These are phyloP conservation scores for Clonostachys rosea DNA, from an alignment of 2,329 filamentous ascomycete species.

Conservation along the genomic window DNA sequence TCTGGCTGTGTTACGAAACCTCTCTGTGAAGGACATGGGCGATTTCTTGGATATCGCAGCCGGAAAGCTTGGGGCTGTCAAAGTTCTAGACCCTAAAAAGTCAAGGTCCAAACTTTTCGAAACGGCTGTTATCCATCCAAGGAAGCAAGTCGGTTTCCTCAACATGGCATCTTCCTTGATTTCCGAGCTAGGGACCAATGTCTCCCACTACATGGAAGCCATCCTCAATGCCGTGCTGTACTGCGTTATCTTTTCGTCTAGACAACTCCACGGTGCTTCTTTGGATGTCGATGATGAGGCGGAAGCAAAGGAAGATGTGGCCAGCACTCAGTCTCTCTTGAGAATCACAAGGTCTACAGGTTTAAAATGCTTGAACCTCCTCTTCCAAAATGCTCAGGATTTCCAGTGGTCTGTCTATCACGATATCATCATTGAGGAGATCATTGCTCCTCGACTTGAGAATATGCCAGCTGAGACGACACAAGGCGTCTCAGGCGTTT, in stretches of 20 bases:
- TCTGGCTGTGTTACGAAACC: constrained; percentile 74
- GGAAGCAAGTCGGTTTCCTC: constrained; percentile 85
- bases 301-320: constrained; percentile 32
- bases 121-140: constrained; percentile 55
- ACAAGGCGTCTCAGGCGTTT: constrained; percentile 79
- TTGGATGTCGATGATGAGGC: constrained; percentile 21
- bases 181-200: constrained; percentile 72
- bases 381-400: constrained; percentile 69
- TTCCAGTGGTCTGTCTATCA: constrained; percentile 73
- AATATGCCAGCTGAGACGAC: constrained; percentile 81
- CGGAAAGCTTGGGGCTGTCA: constrained; percentile 60
- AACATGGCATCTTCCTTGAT: constrained; percentile 90
- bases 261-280: constrained; percentile 40
- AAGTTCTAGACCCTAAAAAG: constrained; percentile 46
- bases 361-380: constrained; percentile 75
- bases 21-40: constrained; percentile 70
- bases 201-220: constrained; percentile 61
- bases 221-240: constrained; percentile 77
- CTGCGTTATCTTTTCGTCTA: constrained; percentile 69
- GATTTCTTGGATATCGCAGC: constrained; percentile 80
- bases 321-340: constrained; percentile 51
- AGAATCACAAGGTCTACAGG: constrained; percentile 65
- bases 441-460: constrained; percentile 72
- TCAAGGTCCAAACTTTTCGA: constrained; percentile 46
- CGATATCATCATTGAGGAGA: constrained; percentile 64